phyloP scores from a whole-genome alignment of 441 rosid species.

The Lepidium campestre region DNA sequence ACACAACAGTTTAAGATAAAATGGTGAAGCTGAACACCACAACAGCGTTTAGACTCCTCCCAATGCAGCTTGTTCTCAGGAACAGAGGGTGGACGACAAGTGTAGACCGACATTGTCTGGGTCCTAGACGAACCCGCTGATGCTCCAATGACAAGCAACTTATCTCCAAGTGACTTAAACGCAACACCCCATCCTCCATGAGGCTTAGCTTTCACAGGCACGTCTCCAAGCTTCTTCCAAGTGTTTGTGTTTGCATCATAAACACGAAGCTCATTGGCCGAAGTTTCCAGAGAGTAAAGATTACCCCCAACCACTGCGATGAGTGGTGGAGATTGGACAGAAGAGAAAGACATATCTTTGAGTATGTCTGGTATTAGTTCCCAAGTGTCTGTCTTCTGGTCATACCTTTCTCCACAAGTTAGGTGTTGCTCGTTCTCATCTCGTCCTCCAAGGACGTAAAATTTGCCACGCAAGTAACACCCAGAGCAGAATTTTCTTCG shows the following conservation, averaged over 20 bases:
- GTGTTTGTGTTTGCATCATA: constrained; percentile 20
- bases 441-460: constrained; percentile 71
- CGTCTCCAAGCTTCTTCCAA: constrained; percentile 73
- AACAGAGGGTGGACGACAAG: constrained; percentile 46
- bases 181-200: constrained; percentile 89
- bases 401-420: constrained; percentile 73
- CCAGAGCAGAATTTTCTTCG: constrained; percentile 61
- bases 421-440: constrained; percentile 42
- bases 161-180: constrained; percentile 77
- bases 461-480: constrained; percentile 67
- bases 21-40: constrained; percentile 52
- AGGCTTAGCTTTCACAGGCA: constrained; percentile 70
- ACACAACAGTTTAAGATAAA: constrained; percentile 78
- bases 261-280: constrained; percentile 48
- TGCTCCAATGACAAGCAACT: constrained; percentile 75
- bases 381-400: constrained; percentile 50
- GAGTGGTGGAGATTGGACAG: constrained; percentile 76
- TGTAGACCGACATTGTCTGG: constrained; percentile 64
- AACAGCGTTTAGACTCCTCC: constrained; percentile 50
- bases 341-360: constrained; percentile 41
- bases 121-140: constrained; percentile 29
- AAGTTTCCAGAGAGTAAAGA: constrained; percentile 75
- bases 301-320: constrained; percentile 62
- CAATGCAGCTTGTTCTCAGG: constrained; percentile 40
- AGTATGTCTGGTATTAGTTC: constrained; percentile 57